Conservation (phyloP, 352 stramenopile genomes). For the Hyaloperonospora brassicae region DNA sequence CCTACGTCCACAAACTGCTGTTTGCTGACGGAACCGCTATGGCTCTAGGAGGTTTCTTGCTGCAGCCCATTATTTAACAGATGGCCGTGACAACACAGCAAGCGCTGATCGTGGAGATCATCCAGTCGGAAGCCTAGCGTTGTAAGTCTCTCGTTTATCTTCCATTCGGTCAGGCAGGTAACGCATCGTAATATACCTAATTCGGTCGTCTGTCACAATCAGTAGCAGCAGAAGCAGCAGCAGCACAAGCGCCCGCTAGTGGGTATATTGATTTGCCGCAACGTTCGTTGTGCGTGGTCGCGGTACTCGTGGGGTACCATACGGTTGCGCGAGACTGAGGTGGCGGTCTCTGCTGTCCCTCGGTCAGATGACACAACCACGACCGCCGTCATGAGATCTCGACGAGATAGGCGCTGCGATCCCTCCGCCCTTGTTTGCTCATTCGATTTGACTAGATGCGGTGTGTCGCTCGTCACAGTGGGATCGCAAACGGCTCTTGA, state of each 20-base stretch:
- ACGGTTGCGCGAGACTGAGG: conserved; percentile 5
- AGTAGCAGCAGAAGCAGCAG: no score
- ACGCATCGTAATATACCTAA: no score
- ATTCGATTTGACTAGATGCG: conserved; percentile 11
- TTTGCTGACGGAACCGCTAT: conserved; percentile 14
- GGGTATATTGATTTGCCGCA: no score
- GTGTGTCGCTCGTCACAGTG: conserved; percentile 11
- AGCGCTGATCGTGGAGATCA: conserved; percentile 1
- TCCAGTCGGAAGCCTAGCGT: no score
- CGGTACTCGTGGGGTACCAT: conserved; percentile 15
- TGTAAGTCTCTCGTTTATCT: no score
- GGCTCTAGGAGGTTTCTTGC: conserved; percentile 7
- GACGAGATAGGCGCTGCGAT: conserved; percentile 14
- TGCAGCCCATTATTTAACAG: conserved; percentile 22
- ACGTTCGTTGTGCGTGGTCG: conserved; percentile 1
- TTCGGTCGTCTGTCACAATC: no score
- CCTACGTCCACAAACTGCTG: conserved; percentile 11
- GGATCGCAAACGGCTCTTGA: neutral
- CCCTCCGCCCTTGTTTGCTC: conserved; percentile 2
- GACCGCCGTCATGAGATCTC: conserved; percentile 11
- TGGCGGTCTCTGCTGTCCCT: conserved; percentile 6
- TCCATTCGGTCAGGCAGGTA: no score
- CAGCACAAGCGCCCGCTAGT: no score
- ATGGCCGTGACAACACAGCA: neutral
- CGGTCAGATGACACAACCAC: conserved; percentile 8